These are phyloP conservation scores for Pichia sporocuriosa DNA, from an alignment of 805 yeast genomes.

Conservation along the genomic window DNA sequence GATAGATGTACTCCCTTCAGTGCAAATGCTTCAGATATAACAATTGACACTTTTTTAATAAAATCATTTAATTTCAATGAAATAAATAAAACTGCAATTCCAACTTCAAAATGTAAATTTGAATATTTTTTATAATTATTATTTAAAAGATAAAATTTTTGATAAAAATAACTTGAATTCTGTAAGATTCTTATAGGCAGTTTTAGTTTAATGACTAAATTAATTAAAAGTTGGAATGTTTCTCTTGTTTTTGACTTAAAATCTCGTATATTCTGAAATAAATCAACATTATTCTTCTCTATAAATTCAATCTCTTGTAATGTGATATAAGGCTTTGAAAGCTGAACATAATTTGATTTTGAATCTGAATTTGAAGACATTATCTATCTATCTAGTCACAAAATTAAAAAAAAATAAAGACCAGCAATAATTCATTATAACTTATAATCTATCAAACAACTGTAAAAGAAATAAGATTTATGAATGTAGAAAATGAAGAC, in stretches of 20 bases:
- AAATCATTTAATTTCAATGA: constrained; percentile 81
- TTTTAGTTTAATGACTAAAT: constrained; percentile 45
- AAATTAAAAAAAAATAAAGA: no score
- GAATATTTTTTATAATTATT: constrained; percentile 46
- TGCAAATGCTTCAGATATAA: constrained; percentile 43
- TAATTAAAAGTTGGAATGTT: constrained; percentile 48
- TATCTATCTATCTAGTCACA: not conserved
- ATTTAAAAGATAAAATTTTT: constrained; percentile 58
- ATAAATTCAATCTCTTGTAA: constrained; percentile 23
- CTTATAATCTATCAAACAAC: no score
- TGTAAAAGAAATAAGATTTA: no score
- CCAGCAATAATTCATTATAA: no score
- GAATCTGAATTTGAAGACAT: not conserved
- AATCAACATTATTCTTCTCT: constrained; percentile 15
- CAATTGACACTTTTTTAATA: constrained; percentile 63
- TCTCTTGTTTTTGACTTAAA: constrained; percentile 27
- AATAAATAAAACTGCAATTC: constrained; percentile 58
- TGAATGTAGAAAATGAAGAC: no score
- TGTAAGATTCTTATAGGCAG: constrained; percentile 67
- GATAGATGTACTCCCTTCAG: constrained; percentile 26
- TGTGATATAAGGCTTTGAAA: constrained; percentile 31
- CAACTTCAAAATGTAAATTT: constrained; percentile 47
- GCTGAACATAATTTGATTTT: constrained; percentile 19
- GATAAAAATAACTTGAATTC: constrained; percentile 66
- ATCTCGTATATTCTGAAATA: constrained; percentile 18